Evolutionary conservation across 345 rosid genomes (phyloP), one percentile per base, ranked within the genome.

Genomic region (Durio zibethinus): DNA sequence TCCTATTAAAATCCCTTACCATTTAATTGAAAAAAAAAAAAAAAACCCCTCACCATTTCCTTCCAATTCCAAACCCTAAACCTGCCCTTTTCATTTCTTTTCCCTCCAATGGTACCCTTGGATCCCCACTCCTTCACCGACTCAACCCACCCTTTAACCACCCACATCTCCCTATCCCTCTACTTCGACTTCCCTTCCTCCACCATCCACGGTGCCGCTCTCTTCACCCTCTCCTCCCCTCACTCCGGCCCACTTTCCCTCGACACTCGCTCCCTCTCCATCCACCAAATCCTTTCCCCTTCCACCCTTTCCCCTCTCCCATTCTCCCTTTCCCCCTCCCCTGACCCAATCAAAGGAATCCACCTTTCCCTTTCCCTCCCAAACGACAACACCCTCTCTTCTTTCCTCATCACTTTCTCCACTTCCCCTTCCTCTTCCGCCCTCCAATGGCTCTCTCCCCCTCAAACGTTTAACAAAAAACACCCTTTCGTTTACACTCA

Each of bases 41-140:
- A n/a, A n/a, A n/a, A n/a, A n/a, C n/a, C n/a, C n/a, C 0, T 27
- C 4, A 2, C 9, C n/a, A n/a, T 57, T 25, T 9, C 16, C 29
- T 53, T 18, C 21, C 0, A 2, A 45, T 40, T 27, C 7, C n/a
- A n/a, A n/a, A n/a, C n/a, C n/a, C n/a, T n/a, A n/a, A n/a, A n/a
- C n/a, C n/a, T n/a, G n/a, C n/a, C n/a, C n/a, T n/a, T n/a, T n/a
- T n/a, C n/a, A n/a, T n/a, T n/a, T n/a, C n/a, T n/a, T 65, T 66
- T 43, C 20, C 52, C 83, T 16, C n/a, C 67, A 29, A 93, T 94
- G 96, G 93, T 92, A 12, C 89, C 90, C 4, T 63, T 89, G 9
- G 98, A 95, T 79, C 97, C 98, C 0, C 97, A 95, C 87, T 95
- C 99, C 11, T 95, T 68, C 92, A 86, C 93, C 9, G 91, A 88